Evolutionary conservation across 2,329 filamentous ascomycete genomes (phyloP).

Genomic region (Ramularia collo-cygni): DNA sequence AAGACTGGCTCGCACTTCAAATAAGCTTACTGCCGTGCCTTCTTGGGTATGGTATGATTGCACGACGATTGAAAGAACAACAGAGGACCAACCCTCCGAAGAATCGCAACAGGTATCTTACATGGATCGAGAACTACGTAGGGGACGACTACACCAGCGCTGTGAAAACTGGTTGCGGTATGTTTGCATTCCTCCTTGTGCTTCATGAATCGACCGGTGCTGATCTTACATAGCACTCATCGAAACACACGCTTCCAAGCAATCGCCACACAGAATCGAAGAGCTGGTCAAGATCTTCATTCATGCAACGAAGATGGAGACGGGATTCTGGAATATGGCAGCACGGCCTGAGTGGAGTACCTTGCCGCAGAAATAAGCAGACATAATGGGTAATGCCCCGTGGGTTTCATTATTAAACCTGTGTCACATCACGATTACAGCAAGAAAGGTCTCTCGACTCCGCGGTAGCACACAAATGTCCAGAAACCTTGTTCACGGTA

Average conservation of each 20-base stretch:
- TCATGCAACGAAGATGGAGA: constrained; percentile 77
- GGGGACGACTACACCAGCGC: constrained; percentile 71
- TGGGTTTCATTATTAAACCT: too few relatives aligned
- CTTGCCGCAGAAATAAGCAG: too few relatives aligned
- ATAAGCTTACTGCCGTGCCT: constrained; percentile 79
- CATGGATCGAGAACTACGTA: constrained; percentile 86
- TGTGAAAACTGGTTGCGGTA: constrained; percentile 63
- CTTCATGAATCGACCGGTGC: constrained; percentile 6
- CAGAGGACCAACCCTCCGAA: constrained; percentile 39
- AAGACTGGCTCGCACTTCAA: constrained; percentile 83
- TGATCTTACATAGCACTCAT: constrained; percentile 52
- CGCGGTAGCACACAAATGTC: too few relatives aligned
- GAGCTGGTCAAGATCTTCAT: constrained; percentile 79
- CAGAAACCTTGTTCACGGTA: too few relatives aligned
- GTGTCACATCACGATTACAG: too few relatives aligned
- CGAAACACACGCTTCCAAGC: constrained; percentile 65
- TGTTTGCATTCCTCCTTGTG: constrained; percentile 26
- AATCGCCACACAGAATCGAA: constrained; percentile 69
- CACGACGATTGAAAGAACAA: constrained; percentile 60
- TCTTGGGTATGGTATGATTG: constrained; percentile 80
- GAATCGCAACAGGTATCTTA: constrained; percentile 58
- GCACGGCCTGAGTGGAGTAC: too few relatives aligned
- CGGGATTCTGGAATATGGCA: constrained; percentile 69
- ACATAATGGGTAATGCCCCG: too few relatives aligned
- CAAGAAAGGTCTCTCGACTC: too few relatives aligned